Conservation (phyloP, 805 yeast species). For the Brettanomyces nanus region DNA sequence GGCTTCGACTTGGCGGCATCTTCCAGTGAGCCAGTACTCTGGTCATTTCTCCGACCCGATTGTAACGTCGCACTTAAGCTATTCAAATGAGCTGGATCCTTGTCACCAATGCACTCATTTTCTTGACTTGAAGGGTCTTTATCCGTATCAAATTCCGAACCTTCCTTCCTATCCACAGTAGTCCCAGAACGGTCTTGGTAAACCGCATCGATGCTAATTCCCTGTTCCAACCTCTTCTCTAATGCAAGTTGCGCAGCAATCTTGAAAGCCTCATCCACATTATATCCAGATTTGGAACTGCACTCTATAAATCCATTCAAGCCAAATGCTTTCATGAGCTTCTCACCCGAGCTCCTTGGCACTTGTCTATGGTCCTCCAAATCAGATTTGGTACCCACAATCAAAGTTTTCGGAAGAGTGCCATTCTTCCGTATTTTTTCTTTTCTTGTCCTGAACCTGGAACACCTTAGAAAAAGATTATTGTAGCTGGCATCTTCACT, state of each 20-base stretch:
- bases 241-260: constrained; percentile 11
- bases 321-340: constrained; percentile 16
- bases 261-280: constrained; percentile 73
- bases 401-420: constrained; percentile 20
- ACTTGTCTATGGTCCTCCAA: constrained; percentile 71
- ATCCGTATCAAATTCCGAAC: no score
- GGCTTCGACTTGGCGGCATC: no score
- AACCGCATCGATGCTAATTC: background rate
- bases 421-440: constrained; percentile 3
- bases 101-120: no score
- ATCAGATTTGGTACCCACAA: constrained; percentile 79
- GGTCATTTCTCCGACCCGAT: no score
- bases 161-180: no score
- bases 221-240: constrained; percentile 3
- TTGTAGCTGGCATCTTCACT: constrained; percentile 24
- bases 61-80: no score
- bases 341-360: constrained; percentile 31
- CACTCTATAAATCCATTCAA: constrained; percentile 50
- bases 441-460: constrained; percentile 3
- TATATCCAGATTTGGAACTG: constrained; percentile 71
- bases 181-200: no score
- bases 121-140: no score
- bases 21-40: no score
- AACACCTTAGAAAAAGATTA: constrained; percentile 7
- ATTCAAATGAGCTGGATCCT: no score